phyloP scores from a whole-genome alignment of 345 rosid genomes.

The Aurinia saxatilis region DNA sequence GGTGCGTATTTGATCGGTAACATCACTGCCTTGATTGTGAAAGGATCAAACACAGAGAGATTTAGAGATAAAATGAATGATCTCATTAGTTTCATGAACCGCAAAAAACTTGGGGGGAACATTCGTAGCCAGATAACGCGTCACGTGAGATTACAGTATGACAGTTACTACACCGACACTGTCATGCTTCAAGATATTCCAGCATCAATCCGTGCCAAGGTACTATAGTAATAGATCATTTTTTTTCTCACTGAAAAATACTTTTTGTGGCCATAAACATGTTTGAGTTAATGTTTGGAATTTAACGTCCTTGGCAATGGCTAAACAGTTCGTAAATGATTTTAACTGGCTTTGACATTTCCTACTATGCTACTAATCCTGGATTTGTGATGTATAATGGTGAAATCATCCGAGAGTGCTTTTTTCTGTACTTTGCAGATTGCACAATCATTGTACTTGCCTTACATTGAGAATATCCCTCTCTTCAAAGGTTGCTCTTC shows the following conservation, averaged over 20 bases:
- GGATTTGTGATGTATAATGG: too few species aligned
- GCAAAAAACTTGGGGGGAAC: slow-evolving; percentile 64
- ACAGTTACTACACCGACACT: slow-evolving; percentile 76
- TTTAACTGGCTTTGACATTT: too few species aligned
- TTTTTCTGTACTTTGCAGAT: slow-evolving; percentile 39
- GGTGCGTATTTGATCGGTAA: slow-evolving; percentile 96
- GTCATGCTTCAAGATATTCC: slow-evolving; percentile 80
- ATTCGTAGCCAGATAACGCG: slow-evolving; percentile 68
- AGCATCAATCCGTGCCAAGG: slow-evolving; percentile 90
- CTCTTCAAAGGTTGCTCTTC: slow-evolving; percentile 73
- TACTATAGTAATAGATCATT: background rate
- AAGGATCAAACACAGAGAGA: slow-evolving; percentile 95
- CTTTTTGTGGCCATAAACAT: too few species aligned
- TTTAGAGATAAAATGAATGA: slow-evolving; percentile 95
- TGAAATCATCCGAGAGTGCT: background rate
- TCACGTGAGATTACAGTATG: slow-evolving; percentile 76
- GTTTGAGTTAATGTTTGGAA: too few species aligned
- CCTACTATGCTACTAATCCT: too few species aligned
- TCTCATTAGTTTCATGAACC: slow-evolving; percentile 75
- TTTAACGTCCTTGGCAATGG: too few species aligned
- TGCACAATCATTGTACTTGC: slow-evolving; percentile 55
- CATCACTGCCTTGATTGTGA: slow-evolving; percentile 94
- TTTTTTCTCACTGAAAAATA: too few species aligned
- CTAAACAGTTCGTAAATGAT: too few species aligned
- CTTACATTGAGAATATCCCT: slow-evolving; percentile 46